Conservation (phyloP, 2,329 filamentous ascomycete species). For the Alternaria dauci region DNA sequence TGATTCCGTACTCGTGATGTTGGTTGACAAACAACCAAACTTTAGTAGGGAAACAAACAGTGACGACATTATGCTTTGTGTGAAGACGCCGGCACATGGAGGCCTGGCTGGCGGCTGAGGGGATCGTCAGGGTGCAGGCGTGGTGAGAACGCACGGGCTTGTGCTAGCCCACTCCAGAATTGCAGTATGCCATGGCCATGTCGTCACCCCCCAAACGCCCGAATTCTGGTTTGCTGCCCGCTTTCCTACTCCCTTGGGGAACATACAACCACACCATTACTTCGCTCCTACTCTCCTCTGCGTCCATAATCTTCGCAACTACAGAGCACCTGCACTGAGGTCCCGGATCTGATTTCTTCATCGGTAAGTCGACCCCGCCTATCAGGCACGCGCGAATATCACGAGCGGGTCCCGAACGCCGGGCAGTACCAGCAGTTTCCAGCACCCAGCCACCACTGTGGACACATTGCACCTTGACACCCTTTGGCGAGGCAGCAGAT, state of each 20-base stretch:
- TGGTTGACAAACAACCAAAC: background rate
- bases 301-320: constrained; percentile 3
- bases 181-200: constrained; percentile 34
- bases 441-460: constrained; percentile 42
- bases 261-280: constrained; percentile 1
- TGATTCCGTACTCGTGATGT: constrained; percentile 3
- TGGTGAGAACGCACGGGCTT: constrained; percentile 23
- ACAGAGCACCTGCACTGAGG: constrained; percentile 4
- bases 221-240: constrained; percentile 46
- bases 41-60: background rate
- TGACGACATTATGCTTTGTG: constrained; percentile 19
- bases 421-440: constrained; percentile 13
- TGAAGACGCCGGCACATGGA: constrained; percentile 20
- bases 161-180: constrained; percentile 31
- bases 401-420: constrained; percentile 42
- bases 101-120: constrained; percentile 30
- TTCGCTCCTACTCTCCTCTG: constrained; percentile 8
- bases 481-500: constrained; percentile 26
- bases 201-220: constrained; percentile 47
- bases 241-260: constrained; percentile 14
- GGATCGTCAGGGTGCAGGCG: constrained; percentile 40
- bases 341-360: constrained; percentile 24
- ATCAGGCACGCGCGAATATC: constrained; percentile 37
- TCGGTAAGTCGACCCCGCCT: constrained; percentile 39
- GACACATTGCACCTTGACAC: constrained; percentile 47